phyloP scores from a whole-genome alignment of 805 yeast genomes.

The Candida corydali region DNA sequence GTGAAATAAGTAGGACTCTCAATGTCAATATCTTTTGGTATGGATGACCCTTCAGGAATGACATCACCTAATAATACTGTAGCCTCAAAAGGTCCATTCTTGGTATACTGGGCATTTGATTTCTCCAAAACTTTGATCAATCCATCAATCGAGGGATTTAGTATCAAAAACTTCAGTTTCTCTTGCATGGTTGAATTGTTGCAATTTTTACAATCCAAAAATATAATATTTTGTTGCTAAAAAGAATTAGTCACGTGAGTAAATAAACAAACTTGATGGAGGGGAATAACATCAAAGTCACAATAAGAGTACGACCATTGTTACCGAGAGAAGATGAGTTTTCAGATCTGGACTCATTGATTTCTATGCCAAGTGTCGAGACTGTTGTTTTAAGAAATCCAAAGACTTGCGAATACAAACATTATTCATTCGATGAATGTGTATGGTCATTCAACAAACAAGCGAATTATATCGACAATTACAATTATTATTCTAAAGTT shows the following conservation, averaged over 20 bases:
- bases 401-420: constrained; percentile 12
- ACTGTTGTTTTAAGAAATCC: constrained; percentile 18
- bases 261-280: background rate
- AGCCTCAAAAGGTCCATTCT: constrained; percentile 65
- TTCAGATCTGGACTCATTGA: constrained; percentile 17
- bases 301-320: constrained; percentile 52
- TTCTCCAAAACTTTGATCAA: constrained; percentile 42
- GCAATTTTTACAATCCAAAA: background rate
- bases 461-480: constrained; percentile 44
- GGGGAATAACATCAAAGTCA: constrained; percentile 39
- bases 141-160: constrained; percentile 41
- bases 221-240: background rate
- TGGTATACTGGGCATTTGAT: constrained; percentile 46
- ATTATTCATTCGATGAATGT: constrained; percentile 16
- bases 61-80: constrained; percentile 52
- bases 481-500: constrained; percentile 44
- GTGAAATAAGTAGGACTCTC: constrained; percentile 24
- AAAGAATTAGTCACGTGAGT: background rate
- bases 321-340: constrained; percentile 23
- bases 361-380: constrained; percentile 24
- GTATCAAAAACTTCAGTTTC: constrained; percentile 34
- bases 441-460: constrained; percentile 13
- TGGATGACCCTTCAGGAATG: constrained; percentile 9
- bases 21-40: constrained; percentile 17
- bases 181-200: constrained; percentile 3